These are phyloP conservation scores for Sphaerostilbella broomeana DNA, from an alignment of 2,329 filamentous ascomycete genomes.

Conservation along the genomic window DNA sequence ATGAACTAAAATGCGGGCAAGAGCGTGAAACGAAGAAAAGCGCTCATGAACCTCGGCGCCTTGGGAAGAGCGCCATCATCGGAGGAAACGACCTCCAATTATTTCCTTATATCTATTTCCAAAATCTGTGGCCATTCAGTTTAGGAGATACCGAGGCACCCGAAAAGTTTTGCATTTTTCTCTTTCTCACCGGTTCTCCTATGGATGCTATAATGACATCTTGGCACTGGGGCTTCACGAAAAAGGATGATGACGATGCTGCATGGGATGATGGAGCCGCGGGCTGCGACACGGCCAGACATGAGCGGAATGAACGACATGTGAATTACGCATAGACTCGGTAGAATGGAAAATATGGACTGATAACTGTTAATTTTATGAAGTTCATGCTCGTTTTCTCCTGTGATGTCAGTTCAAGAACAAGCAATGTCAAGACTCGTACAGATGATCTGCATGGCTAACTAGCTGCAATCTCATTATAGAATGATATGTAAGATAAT, in stretches of 20 bases:
- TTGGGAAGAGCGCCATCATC: constrained; percentile 9
- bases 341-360: constrained; percentile 31
- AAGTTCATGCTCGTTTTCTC: too few relatives aligned
- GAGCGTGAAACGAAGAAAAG: constrained; percentile 6
- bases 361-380: constrained; percentile 19
- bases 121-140: constrained; percentile 27
- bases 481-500: too few relatives aligned
- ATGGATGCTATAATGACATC: constrained; percentile 19
- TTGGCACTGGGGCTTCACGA: constrained; percentile 20
- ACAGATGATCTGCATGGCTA: too few relatives aligned
- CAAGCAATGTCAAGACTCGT: too few relatives aligned
- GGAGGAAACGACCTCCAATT: constrained; percentile 19
- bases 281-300: constrained; percentile 12
- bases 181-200: constrained; percentile 22
- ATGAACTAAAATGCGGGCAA: constrained; percentile 16
- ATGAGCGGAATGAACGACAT: constrained; percentile 19
- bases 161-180: constrained; percentile 30
- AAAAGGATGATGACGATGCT: constrained; percentile 20
- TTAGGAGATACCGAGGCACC: constrained; percentile 28
- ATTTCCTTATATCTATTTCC: constrained; percentile 21
- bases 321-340: constrained; percentile 31
- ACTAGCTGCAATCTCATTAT: too few relatives aligned
- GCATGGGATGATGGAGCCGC: constrained; percentile 13
- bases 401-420: too few relatives aligned
- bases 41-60: constrained; percentile 8